A percentile compares a stretch with the other conserved stretches of the same genome.
phyloP scores from a whole-genome alignment of 2,329 filamentous ascomycete species.

The Aspergillus transmontanensis region DNA sequence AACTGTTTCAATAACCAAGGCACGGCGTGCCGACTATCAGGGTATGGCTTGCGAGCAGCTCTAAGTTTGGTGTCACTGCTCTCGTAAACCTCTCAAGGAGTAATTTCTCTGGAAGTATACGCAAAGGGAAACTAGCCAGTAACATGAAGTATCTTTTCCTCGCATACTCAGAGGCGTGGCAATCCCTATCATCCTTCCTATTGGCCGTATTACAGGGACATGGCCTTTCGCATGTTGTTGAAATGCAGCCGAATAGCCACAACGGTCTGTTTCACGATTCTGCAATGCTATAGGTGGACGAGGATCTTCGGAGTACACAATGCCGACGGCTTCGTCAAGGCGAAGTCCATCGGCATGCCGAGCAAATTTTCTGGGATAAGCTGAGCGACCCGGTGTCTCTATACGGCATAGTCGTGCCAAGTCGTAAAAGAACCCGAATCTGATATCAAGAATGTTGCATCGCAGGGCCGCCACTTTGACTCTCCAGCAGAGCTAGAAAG shows the following conservation, averaged over 20 bases:
- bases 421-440: conserved; percentile 9
- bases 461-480: not conserved
- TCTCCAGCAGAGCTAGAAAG: not conserved
- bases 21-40: not conserved
- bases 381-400: conserved; percentile 17
- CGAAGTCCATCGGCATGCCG: conserved; percentile 22
- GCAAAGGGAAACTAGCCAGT: not conserved
- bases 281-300: not conserved
- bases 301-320: conserved; percentile 13
- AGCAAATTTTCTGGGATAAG: conserved; percentile 4
- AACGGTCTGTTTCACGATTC: not conserved
- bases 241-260: not conserved
- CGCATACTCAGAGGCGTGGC: not conserved
- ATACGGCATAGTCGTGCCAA: conserved; percentile 19
- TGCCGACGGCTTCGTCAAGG: conserved; percentile 11
- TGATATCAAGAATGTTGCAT: conserved; percentile 1
- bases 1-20: not conserved
- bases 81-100: not conserved
- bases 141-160: not conserved
- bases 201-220: not conserved
- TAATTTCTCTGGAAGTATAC: not conserved
- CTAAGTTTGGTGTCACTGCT: not conserved
- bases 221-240: not conserved
- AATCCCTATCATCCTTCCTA: not conserved
- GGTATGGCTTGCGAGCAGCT: not conserved